These are phyloP conservation scores for Gleditsia sinensis DNA, from an alignment of 306 rosid species.

Conservation along the genomic window DNA sequence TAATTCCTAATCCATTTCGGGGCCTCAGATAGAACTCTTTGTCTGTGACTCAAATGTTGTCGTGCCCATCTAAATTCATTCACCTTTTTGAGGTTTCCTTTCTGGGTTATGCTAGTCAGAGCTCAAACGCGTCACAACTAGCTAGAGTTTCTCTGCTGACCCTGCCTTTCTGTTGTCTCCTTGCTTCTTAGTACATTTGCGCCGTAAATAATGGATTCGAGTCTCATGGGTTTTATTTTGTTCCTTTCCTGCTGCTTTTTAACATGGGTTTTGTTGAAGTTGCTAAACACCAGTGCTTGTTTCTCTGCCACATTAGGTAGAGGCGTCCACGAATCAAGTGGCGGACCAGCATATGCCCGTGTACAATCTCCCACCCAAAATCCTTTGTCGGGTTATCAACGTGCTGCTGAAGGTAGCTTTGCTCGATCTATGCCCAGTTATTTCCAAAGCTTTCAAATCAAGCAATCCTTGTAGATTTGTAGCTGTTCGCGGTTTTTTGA, in stretches of 20 bases:
- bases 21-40: neutral
- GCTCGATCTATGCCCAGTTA: neutral
- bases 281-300: neutral
- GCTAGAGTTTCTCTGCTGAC: neutral
- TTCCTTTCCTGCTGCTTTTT: neutral
- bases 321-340: slow-evolving; percentile 91
- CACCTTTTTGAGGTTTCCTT: neutral
- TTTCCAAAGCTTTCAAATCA: neutral
- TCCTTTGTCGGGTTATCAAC: slow-evolving; percentile 86
- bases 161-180: neutral
- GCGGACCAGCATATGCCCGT: slow-evolving; percentile 93
- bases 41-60: neutral
- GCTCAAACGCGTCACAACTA: slow-evolving; percentile 10
- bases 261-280: neutral
- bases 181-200: too few species aligned
- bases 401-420: slow-evolving; percentile 70
- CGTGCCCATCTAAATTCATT: neutral
- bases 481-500: neutral
- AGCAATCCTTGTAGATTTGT: neutral
- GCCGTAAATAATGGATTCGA: neutral
- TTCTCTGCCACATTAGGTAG: slow-evolving; percentile 61
- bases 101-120: neutral
- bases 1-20: slow-evolving; percentile 24
- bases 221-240: neutral
- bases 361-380: slow-evolving; percentile 74